A percentile compares a stretch with the other conserved stretches of the same genome.
phyloP scores from a whole-genome alignment of 331 rosid genomes.

The Erythrophleum ivorense region DNA sequence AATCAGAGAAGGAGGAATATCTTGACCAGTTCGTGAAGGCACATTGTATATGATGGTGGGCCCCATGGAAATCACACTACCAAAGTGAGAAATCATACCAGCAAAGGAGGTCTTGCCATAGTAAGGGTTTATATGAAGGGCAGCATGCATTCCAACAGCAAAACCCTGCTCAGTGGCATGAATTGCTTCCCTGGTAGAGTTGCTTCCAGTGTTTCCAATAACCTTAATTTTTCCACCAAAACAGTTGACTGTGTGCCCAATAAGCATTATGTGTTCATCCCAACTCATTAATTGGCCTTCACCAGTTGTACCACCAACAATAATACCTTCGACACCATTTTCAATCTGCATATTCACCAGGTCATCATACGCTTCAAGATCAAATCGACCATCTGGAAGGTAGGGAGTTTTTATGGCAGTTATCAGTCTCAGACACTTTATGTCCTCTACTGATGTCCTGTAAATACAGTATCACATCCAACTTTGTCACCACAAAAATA shows the following conservation, averaged over 20 bases:
- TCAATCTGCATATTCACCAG: conserved; percentile 76
- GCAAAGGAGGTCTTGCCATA: conserved; percentile 88
- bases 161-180: conserved; percentile 85
- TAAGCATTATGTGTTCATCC: conserved; percentile 94
- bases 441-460: conserved; percentile 87
- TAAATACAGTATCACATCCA: conserved; percentile 35
- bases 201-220: conserved; percentile 87
- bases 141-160: conserved; percentile 96
- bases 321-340: conserved; percentile 80
- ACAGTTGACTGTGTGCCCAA: conserved; percentile 80
- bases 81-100: conserved; percentile 74
- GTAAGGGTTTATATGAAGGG: conserved; percentile 91
- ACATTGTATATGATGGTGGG: conserved; percentile 84
- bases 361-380: conserved; percentile 95
- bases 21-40: conserved; percentile 81
- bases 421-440: conserved; percentile 72
- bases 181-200: conserved; percentile 87
- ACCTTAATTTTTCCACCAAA: conserved; percentile 81
- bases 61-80: conserved; percentile 73
- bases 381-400: conserved; percentile 94
- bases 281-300: conserved; percentile 96
- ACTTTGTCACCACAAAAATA: neutral
- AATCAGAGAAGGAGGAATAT: conserved; percentile 74
- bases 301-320: conserved; percentile 96
- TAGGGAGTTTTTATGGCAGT: conserved; percentile 97